phyloP scores from a whole-genome alignment of 495 filamentous ascomycete species.

The Aspergillus conjunctus region DNA sequence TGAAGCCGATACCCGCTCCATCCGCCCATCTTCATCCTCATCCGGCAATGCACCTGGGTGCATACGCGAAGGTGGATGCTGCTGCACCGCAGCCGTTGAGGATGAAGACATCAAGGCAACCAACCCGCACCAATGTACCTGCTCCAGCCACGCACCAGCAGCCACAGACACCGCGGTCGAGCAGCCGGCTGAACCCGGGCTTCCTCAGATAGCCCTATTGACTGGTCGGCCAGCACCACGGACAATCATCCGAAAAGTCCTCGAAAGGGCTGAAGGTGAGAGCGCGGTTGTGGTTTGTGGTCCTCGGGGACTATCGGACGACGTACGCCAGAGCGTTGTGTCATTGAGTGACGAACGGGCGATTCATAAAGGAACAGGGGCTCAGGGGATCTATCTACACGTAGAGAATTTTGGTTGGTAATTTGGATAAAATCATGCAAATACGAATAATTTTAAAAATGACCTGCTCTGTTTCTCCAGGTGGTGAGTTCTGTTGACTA shows the following conservation, averaged over 20 bases:
- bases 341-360: constrained; percentile 80
- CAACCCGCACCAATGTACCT: constrained; percentile 34
- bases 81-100: constrained; percentile 53
- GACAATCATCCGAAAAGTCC: constrained; percentile 51
- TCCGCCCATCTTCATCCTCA: background rate
- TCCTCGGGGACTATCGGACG: constrained; percentile 63
- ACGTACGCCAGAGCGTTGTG: constrained; percentile 67
- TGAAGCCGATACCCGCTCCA: background rate
- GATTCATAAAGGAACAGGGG: constrained; percentile 88
- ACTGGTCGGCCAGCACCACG: constrained; percentile 47
- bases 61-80: constrained; percentile 49
- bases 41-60: constrained; percentile 27
- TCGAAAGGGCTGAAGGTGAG: constrained; percentile 80
- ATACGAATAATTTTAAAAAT: no score
- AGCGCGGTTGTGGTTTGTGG: constrained; percentile 84
- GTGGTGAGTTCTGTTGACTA: no score
- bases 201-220: constrained; percentile 23
- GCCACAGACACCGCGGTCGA: background rate
- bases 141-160: constrained; percentile 27
- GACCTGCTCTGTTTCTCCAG: no score
- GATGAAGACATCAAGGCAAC: constrained; percentile 44
- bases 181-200: background rate
- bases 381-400: constrained; percentile 69
- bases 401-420: constrained; percentile 44
- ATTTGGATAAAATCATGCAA: background rate